A percentile compares a stretch with the other conserved stretches of the same genome.
phyloP scores from a whole-genome alignment of 495 filamentous ascomycete genomes.

The Bacidia rubella region DNA sequence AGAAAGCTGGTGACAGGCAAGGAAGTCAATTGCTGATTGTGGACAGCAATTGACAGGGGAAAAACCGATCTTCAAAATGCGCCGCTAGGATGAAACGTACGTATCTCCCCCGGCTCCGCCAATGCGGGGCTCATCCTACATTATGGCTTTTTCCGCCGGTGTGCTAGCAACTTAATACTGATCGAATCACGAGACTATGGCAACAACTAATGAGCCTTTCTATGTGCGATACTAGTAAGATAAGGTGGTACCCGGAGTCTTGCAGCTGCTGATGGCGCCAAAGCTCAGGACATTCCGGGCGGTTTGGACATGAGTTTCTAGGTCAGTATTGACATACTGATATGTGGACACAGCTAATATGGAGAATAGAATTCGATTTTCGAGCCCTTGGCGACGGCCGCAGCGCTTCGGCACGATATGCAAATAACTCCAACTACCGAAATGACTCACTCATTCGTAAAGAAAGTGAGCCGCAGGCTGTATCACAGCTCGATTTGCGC shows the following conservation, averaged over 20 bases:
- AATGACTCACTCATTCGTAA: conserved; percentile 98
- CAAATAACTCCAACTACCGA: conserved; percentile 98
- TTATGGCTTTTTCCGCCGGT: no score
- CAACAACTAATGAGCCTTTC: conserved; percentile 61
- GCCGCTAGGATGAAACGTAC: no score
- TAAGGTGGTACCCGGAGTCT: conserved; percentile 27
- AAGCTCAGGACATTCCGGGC: conserved; percentile 93
- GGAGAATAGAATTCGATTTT: conserved; percentile 78
- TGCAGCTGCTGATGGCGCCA: conserved; percentile 34
- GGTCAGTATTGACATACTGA: conserved; percentile 37
- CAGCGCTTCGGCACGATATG: conserved; percentile 89
- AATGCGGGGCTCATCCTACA: no score
- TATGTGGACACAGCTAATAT: conserved; percentile 20
- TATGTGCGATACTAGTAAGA: conserved; percentile 94
- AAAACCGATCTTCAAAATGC: no score
- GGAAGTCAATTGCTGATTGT: no score
- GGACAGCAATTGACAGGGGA: no score
- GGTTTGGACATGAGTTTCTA: conserved; percentile 97
- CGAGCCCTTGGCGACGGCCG: conserved; percentile 86
- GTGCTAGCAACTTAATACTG: neutral
- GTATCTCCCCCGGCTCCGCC: no score
- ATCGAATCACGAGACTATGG: conserved; percentile 21
- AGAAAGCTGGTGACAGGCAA: no score
- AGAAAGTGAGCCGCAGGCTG: conserved; percentile 64
- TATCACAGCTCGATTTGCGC: neutral